These are phyloP conservation scores for Thelephora aurantiotincta DNA, from an alignment of 768 basidiomycete genomes.

Conservation along the genomic window DNA sequence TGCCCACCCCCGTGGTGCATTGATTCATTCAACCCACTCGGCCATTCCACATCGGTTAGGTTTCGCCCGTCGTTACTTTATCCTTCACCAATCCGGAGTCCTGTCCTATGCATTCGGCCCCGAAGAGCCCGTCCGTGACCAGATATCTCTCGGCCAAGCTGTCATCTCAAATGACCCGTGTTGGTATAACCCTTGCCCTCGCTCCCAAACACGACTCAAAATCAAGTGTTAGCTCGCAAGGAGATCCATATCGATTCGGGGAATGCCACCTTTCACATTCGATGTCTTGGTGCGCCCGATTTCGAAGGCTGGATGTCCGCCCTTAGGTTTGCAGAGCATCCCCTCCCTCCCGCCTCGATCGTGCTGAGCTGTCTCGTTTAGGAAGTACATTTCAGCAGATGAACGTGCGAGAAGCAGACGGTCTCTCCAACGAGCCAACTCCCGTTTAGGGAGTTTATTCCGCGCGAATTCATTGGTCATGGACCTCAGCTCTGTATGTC, in stretches of 20 bases:
- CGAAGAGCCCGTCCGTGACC: slow-evolving; percentile 57
- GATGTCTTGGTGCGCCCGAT: slow-evolving; percentile 57
- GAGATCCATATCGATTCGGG: slow-evolving; percentile 73
- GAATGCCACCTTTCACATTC: slow-evolving; percentile 71
- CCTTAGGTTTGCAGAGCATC: slow-evolving; percentile 37
- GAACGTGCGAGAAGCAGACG: slow-evolving; percentile 21
- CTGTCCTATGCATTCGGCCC: slow-evolving; percentile 66
- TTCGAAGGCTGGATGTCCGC: slow-evolving; percentile 64
- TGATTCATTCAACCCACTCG: background rate
- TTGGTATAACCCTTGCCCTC: too few relatives aligned
- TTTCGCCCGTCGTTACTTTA: slow-evolving; percentile 76
- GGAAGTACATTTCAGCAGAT: slow-evolving; percentile 48
- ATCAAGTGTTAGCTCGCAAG: slow-evolving; percentile 37
- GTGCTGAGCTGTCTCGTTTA: slow-evolving; percentile 14
- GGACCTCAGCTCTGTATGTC: slow-evolving; percentile 47
- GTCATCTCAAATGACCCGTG: slow-evolving; percentile 48
- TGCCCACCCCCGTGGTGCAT: background rate
- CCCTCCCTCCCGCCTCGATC: background rate
- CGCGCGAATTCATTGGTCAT: slow-evolving; percentile 41
- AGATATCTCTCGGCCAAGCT: slow-evolving; percentile 45
- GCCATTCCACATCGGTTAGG: slow-evolving; percentile 26
- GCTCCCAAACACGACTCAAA: too few relatives aligned
- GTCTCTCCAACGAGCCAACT: slow-evolving; percentile 19
- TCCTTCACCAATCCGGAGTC: slow-evolving; percentile 50
- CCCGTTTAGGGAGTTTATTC: slow-evolving; percentile 31